Base-by-base conservation (phyloP, 2,329 filamentous ascomycete species). In the Fonsecaea monophora region DNA sequence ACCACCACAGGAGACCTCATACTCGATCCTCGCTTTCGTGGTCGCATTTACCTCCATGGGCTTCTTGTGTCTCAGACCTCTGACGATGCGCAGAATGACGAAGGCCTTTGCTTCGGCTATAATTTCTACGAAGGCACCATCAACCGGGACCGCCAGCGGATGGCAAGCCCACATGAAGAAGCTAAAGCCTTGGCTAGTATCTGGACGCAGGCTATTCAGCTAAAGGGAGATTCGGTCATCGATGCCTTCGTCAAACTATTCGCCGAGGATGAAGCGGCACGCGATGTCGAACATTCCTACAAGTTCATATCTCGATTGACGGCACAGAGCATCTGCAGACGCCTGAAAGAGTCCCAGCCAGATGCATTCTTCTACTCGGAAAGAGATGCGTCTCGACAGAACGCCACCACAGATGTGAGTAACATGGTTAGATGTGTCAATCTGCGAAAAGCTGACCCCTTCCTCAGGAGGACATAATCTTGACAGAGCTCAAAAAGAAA, bases 231-330 rank as follows among this genome's bases (percentile, higher is more conserved):
- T 32, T 13, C 9, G 6, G 38, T 70, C 4, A 37, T 71, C 12
- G 59, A 62, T 15, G 53, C 58, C 15, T 75, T 73, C 53, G 42
- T 70, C n/a, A 42, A 63, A 9, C 69, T 75, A 55, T 65, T 74
- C 12, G 53, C 67, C n/a, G 68, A 73, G 12, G 25, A 63, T 30
- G 45, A 66, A 30, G 55, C 59, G 0, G 73, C 66, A 57, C 53
- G 38, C 3, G 74, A 75, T 60, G 63, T 73, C 6, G 54, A 56
- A 21, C n/a, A 64, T 4, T 64, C 69, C 13, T 21, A 56, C 10
- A 21, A 60, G 12, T 32, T 66, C 12, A 67, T 73, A 12, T 53
- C 68, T 10, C 8, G 21, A 13, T 15, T 21, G 12, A 66, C 60
- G 9, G 67, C 72, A 21, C 25, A 55, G 15, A 55, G 30, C 2